phyloP scores from a whole-genome alignment of 1,139 yeast genomes.

The Zygosaccharomyces sapae region DNA sequence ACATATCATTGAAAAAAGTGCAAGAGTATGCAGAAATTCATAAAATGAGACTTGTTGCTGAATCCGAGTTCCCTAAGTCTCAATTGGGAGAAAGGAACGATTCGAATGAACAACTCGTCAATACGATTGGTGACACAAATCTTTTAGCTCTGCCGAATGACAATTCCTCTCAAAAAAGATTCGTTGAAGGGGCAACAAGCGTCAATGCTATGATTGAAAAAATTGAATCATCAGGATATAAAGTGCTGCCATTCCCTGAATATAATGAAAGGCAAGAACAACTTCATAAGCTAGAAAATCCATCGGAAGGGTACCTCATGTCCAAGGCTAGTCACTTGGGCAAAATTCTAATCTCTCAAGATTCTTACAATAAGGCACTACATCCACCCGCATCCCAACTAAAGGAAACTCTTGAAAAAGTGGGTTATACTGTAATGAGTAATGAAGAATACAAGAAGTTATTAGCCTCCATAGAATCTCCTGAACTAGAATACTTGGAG shows the following conservation, averaged over 20 bases:
- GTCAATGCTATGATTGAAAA: constrained; percentile 8
- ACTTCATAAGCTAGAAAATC: constrained; percentile 7
- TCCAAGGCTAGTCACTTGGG: constrained; percentile 9
- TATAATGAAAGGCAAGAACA: constrained; percentile 10
- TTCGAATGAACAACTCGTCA: constrained; percentile 24
- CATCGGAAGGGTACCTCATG: constrained; percentile 11
- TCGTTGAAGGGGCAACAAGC: background rate
- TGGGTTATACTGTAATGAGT: constrained; percentile 30
- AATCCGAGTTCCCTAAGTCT: constrained; percentile 41
- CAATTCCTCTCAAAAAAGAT: constrained; percentile 12
- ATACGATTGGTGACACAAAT: constrained; percentile 31
- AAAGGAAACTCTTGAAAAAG: constrained; percentile 1
- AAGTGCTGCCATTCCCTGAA: constrained; percentile 8
- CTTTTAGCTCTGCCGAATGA: constrained; percentile 32
- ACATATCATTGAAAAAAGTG: constrained; percentile 40
- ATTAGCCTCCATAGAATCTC: constrained; percentile 16
- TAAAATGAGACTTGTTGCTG: constrained; percentile 48
- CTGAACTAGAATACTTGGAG: constrained; percentile 24
- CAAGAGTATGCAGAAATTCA: constrained; percentile 49
- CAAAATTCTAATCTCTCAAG: constrained; percentile 26
- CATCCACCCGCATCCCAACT: constrained; percentile 3
- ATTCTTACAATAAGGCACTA: constrained; percentile 4
- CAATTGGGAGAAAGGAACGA: constrained; percentile 12
- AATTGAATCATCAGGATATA: constrained; percentile 12
- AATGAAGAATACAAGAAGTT: constrained; percentile 28